Evolutionary conservation across 345 rosid genomes (phyloP).

Genomic region (Cardamine chenopodiifolia): DNA sequence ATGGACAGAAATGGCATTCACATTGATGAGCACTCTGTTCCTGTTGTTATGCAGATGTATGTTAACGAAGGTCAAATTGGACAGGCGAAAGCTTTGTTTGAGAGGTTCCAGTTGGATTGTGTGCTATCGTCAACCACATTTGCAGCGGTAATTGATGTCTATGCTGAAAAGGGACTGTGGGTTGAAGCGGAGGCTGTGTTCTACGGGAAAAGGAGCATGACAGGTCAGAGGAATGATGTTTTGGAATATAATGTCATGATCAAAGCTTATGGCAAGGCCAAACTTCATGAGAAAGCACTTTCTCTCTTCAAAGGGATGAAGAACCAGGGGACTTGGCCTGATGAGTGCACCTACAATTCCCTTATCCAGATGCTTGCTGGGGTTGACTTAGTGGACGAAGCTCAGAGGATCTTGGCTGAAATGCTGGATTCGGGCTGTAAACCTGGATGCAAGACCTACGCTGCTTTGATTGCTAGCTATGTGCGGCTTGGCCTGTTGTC

Average conservation of each 20-base stretch:
- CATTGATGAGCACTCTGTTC: conserved; percentile 81
- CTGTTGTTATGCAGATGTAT: conserved; percentile 72
- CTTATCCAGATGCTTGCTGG: conserved; percentile 79
- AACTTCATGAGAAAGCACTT: conserved; percentile 78
- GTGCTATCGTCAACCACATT: conserved; percentile 59
- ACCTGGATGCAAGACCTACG: conserved; percentile 66
- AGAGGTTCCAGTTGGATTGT: conserved; percentile 50
- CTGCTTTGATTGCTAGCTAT: conserved; percentile 73
- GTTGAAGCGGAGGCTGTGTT: conserved; percentile 79
- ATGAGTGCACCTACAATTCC: conserved; percentile 80
- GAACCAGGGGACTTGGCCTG: conserved; percentile 88
- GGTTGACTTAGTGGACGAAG: conserved; percentile 70
- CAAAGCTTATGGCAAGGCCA: conserved; percentile 89
- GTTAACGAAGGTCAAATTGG: conserved; percentile 55
- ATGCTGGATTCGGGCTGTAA: conserved; percentile 70
- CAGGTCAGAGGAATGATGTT: conserved; percentile 59
- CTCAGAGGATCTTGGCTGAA: conserved; percentile 65
- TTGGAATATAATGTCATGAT: conserved; percentile 83
- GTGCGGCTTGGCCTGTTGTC: conserved; percentile 68
- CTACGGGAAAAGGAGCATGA: conserved; percentile 51
- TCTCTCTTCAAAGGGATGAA: conserved; percentile 79
- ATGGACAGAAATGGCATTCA: conserved; percentile 53
- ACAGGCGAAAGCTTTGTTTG: conserved; percentile 54
- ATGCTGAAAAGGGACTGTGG: conserved; percentile 81
- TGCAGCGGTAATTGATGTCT: conserved; percentile 74